These are phyloP conservation scores for Ormosia emarginata DNA, from an alignment of 306 rosid species.

Conservation along the genomic window DNA sequence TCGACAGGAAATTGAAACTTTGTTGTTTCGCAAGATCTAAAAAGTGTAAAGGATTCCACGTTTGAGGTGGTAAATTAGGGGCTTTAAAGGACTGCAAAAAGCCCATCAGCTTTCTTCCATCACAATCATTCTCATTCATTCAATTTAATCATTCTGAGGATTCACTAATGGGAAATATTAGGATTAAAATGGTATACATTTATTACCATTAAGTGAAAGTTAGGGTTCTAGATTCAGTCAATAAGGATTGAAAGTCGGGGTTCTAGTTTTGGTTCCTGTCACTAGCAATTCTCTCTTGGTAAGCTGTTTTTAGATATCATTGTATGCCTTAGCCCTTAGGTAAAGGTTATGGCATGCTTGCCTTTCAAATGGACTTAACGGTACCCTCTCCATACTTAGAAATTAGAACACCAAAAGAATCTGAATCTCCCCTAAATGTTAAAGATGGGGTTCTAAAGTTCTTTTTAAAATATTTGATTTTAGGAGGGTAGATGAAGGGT, in stretches of 20 bases:
- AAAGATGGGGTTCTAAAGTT: background rate
- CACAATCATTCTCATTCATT: conserved; percentile 25
- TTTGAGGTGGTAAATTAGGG: conserved; percentile 50
- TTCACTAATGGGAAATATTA: background rate
- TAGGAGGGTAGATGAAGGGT: background rate
- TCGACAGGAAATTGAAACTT: conserved; percentile 56
- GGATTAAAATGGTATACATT: background rate
- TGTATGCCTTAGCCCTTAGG: background rate
- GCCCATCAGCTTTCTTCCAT: conserved; percentile 43
- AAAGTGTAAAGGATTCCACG: conserved; percentile 54
- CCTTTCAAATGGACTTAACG: background rate
- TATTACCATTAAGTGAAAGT: background rate
- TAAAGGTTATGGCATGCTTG: background rate
- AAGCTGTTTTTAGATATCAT: background rate
- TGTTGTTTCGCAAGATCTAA: conserved; percentile 61
- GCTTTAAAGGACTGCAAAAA: conserved; percentile 47
- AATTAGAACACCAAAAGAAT: background rate
- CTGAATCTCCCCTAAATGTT: background rate
- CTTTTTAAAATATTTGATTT: background rate
- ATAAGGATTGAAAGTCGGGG: background rate
- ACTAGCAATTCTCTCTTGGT: background rate
- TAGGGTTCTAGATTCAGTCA: background rate
- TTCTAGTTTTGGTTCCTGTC: background rate
- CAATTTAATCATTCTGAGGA: conserved; percentile 8
- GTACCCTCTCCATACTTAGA: background rate